Percentiles rank a stretch among this genome's conserved stretches.
Evolutionary conservation across 345 rosid genomes (phyloP).

Genomic region (Hibiscus mutabilis): DNA sequence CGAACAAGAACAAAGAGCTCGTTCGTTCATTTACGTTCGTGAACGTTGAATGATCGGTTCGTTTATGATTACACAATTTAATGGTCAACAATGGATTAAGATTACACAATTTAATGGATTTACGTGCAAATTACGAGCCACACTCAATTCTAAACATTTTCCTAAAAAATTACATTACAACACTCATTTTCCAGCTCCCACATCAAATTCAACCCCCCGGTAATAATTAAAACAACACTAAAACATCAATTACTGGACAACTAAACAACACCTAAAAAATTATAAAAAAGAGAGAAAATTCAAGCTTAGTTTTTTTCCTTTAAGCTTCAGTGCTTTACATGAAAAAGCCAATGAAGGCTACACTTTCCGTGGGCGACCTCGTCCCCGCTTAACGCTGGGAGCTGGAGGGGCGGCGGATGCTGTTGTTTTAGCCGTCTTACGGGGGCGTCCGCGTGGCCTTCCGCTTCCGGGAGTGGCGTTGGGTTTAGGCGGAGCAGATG

Average conservation of each 20-base stretch:
- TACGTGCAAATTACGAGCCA: slow-evolving; percentile 28
- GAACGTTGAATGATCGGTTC: too few species aligned
- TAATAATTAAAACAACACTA: slow-evolving; percentile 1
- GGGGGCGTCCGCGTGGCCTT: slow-evolving; percentile 66
- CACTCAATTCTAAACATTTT: slow-evolving; percentile 7
- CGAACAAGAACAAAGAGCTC: too few species aligned
- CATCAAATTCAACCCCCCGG: neutral
- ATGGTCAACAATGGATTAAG: too few species aligned
- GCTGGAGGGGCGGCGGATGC: neutral
- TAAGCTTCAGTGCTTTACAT: neutral
- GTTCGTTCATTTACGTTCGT: too few species aligned
- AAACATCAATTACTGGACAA: slow-evolving; percentile 20
- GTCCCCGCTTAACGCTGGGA: slow-evolving; percentile 39
- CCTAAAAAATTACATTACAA: neutral
- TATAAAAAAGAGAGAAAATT: neutral
- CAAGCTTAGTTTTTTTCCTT: too few species aligned
- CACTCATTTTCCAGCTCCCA: neutral
- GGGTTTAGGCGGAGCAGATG: slow-evolving; percentile 30
- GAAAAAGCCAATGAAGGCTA: slow-evolving; percentile 14
- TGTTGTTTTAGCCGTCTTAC: slow-evolving; percentile 40
- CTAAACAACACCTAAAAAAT: slow-evolving; percentile 15
- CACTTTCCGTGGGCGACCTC: slow-evolving; percentile 81
- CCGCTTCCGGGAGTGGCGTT: slow-evolving; percentile 24
- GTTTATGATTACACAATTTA: too few species aligned
- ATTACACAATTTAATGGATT: slow-evolving; percentile 22